Evolutionary conservation across 345 rosid species (phyloP).

Genomic region (Camelina laxa): DNA sequence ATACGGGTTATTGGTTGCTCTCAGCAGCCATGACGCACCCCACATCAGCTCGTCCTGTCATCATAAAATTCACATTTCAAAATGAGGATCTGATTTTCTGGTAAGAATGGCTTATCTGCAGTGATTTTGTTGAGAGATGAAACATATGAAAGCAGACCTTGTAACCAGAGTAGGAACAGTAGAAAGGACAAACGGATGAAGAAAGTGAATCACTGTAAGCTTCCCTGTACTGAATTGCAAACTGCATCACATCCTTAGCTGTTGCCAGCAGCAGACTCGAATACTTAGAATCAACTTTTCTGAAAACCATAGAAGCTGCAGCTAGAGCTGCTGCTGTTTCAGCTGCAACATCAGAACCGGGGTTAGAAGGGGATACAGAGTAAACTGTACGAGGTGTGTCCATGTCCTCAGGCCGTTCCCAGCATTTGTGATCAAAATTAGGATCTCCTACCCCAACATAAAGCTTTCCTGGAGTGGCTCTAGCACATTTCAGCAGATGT

Average conservation of each 20-base stretch:
- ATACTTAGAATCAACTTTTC: conserved; percentile 60
- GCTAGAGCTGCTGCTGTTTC: conserved; percentile 92
- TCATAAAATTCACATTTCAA: neutral
- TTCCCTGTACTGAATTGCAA: conserved; percentile 77
- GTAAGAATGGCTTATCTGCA: conserved; percentile 14
- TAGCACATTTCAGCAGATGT: conserved; percentile 85
- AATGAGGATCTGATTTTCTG: neutral
- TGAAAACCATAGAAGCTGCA: conserved; percentile 89
- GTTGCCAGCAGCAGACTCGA: conserved; percentile 57
- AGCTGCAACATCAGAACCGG: conserved; percentile 91
- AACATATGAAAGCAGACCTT: conserved; percentile 51
- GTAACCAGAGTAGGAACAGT: conserved; percentile 91
- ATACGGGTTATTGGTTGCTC: conserved; percentile 69
- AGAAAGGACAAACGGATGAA: conserved; percentile 79
- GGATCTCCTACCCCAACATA: conserved; percentile 96
- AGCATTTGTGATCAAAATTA: conserved; percentile 83
- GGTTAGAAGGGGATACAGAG: conserved; percentile 72
- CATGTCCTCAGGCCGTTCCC: conserved; percentile 99
- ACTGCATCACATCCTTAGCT: conserved; percentile 71
- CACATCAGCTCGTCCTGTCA: conserved; percentile 83
- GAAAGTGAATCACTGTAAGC: conserved; percentile 87
- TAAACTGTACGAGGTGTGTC: conserved; percentile 74
- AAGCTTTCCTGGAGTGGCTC: conserved; percentile 72
- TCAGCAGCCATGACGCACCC: conserved; percentile 86
- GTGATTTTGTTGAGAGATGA: conserved; percentile 7